Conservation (phyloP, 23 red algal species). For the Gracilaria gracilis region DNA sequence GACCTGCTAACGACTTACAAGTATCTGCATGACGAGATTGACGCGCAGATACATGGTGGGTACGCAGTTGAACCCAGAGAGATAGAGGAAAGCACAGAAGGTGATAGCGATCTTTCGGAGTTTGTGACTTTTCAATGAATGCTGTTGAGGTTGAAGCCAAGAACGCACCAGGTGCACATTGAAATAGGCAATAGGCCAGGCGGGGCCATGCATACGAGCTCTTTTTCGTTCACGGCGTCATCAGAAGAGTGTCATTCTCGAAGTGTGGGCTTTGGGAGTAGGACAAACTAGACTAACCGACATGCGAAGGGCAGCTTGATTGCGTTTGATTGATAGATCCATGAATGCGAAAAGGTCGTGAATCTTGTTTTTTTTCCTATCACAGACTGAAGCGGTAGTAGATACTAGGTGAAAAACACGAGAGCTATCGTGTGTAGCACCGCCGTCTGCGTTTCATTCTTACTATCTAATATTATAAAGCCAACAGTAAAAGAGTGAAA, state of each 20-base stretch:
- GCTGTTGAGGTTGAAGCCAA: neutral
- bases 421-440: too few species aligned
- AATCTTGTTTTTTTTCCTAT: neutral
- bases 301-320: neutral
- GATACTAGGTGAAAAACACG: too few species aligned
- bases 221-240: neutral
- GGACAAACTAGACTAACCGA: neutral
- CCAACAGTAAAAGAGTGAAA: too few species aligned
- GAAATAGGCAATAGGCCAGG: too few species aligned
- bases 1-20: constrained; percentile 62
- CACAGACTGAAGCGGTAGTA: neutral
- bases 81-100: constrained; percentile 13
- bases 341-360: neutral
- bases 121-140: constrained; percentile 1
- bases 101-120: constrained; percentile 1
- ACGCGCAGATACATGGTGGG: neutral
- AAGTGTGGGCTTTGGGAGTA: neutral
- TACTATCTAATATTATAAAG: too few species aligned
- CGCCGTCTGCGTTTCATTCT: too few species aligned
- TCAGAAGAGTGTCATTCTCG: neutral
- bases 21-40: constrained; percentile 25
- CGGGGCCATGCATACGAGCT: too few species aligned
- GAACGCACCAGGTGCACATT: too few species aligned
- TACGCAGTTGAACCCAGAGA: neutral
- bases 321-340: neutral